Evolutionary conservation across 108 stramenopile genomes (phyloP).

Genomic region (Pseudonitzschia pungens): DNA sequence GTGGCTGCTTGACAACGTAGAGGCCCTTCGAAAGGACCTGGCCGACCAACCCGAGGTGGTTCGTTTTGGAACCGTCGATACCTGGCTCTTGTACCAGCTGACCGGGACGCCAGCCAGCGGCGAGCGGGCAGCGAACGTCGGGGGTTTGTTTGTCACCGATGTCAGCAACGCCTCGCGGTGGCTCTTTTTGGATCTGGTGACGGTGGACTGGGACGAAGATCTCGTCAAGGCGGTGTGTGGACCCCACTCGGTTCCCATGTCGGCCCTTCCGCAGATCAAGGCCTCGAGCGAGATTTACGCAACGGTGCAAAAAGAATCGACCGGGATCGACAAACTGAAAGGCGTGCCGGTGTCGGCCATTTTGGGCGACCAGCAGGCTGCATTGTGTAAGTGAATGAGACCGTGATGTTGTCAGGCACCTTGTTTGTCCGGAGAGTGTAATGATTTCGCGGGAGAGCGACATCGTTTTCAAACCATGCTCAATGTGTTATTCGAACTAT

Average conservation of each 20-base stretch:
- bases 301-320: constrained; percentile 20
- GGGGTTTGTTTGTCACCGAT: constrained; percentile 87
- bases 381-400: constrained; percentile 40
- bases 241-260: constrained; percentile 48
- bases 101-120: constrained; percentile 67
- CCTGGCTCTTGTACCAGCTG: constrained; percentile 91
- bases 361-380: constrained; percentile 97
- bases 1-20: constrained; percentile 92
- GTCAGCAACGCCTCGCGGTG: constrained; percentile 96
- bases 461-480: too few species aligned
- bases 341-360: constrained; percentile 82
- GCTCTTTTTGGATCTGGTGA: constrained; percentile 88
- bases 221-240: constrained; percentile 67
- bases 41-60: constrained; percentile 41
- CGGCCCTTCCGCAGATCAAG: constrained; percentile 67
- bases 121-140: constrained; percentile 56
- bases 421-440: too few species aligned
- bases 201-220: constrained; percentile 82
- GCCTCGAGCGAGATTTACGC: constrained; percentile 67
- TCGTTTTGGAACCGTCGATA: constrained; percentile 96
- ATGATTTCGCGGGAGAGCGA: too few species aligned
- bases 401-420: not conserved
- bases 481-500: too few species aligned
- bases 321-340: constrained; percentile 45
- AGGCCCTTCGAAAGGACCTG: constrained; percentile 61